phyloP scores from a whole-genome alignment of 2,329 filamentous ascomycete genomes.

The Aspergillus calidoustus region DNA sequence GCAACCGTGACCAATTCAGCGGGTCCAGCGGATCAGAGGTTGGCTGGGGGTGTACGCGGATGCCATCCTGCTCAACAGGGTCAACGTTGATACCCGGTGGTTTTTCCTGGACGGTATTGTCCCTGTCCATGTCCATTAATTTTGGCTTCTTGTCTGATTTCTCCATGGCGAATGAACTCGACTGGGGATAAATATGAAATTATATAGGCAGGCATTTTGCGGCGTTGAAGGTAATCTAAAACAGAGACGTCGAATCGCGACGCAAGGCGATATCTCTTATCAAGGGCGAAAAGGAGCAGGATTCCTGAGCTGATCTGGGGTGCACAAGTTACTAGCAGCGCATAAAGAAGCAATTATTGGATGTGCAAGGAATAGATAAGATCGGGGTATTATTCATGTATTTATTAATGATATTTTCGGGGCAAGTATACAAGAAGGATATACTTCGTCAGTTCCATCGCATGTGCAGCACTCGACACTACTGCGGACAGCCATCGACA shows the following conservation, averaged over 20 bases:
- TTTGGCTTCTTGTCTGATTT: neutral
- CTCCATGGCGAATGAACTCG: neutral
- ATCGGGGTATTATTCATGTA: neutral
- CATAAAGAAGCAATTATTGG: neutral
- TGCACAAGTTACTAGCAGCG: neutral
- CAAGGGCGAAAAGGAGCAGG: neutral
- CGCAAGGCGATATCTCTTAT: constrained; percentile 17
- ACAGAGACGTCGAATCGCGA: constrained; percentile 16
- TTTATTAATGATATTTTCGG: neutral
- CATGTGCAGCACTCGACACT: too few relatives aligned
- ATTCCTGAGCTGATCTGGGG: too few relatives aligned
- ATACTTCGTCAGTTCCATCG: neutral
- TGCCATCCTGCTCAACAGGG: constrained; percentile 28
- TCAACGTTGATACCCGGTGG: neutral
- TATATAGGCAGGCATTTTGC: neutral
- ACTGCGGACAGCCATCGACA: too few relatives aligned
- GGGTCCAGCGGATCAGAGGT: constrained; percentile 57
- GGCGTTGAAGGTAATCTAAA: neutral
- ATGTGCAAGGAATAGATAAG: neutral
- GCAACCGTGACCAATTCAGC: constrained; percentile 56
- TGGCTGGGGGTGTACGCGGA: constrained; percentile 47
- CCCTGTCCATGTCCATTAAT: neutral
- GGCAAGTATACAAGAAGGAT: neutral
- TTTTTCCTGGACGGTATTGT: constrained; percentile 6
- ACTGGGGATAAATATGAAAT: neutral